Conservation (phyloP, 345 rosid species). For the Acer saccharum region DNA sequence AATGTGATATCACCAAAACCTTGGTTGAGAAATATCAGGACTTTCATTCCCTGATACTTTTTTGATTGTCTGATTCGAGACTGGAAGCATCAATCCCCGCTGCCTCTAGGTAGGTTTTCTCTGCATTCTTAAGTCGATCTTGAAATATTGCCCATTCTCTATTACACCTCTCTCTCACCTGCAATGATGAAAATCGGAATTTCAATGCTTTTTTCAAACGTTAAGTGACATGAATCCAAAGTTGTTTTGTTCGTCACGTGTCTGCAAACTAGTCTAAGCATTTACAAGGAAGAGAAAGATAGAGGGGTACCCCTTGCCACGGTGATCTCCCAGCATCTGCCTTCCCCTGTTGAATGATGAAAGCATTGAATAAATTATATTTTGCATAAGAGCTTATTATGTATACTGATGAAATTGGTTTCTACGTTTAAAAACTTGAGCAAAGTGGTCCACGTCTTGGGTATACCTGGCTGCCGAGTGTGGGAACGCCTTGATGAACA, state of each 20-base stretch:
- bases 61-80: conserved; percentile 24
- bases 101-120: conserved; percentile 57
- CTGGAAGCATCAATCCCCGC: conserved; percentile 33
- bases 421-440: background rate
- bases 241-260: background rate
- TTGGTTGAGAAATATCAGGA: background rate
- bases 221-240: background rate
- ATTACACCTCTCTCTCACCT: conserved; percentile 89
- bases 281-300: background rate
- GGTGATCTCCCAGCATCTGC: conserved; percentile 49
- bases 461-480: conserved; percentile 62
- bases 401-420: background rate
- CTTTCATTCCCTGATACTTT: background rate
- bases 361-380: conserved; percentile 1
- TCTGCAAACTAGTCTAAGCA: background rate
- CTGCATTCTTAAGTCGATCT: conserved; percentile 59
- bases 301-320: conserved; percentile 63
- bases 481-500: conserved; percentile 56
- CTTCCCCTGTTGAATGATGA: conserved; percentile 42
- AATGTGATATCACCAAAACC: background rate
- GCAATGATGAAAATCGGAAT: conserved; percentile 3
- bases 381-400: background rate
- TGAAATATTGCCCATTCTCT: conserved; percentile 86
- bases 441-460: background rate
- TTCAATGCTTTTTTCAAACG: conserved; percentile 1